These are phyloP conservation scores for Aspergillus ustus DNA, from an alignment of 2,329 filamentous ascomycete species.

Conservation along the genomic window DNA sequence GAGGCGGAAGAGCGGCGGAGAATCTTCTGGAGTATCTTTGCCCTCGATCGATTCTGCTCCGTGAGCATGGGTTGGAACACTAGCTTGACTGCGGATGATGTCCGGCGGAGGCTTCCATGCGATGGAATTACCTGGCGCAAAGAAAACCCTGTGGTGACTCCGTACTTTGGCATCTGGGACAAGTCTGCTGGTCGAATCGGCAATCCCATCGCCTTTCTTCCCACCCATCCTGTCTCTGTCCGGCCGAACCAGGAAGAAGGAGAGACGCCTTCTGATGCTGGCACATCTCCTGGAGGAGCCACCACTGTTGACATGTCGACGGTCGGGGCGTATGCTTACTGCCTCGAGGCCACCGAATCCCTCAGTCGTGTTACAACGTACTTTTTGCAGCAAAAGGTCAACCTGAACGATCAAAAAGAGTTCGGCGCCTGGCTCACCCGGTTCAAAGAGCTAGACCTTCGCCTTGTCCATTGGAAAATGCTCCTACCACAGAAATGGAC, in stretches of 20 bases:
- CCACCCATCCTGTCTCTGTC: slow-evolving; percentile 23
- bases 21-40: slow-evolving; percentile 51
- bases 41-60: slow-evolving; percentile 41
- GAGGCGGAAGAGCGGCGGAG: slow-evolving; percentile 46
- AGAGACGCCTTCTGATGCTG: slow-evolving; percentile 7
- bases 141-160: slow-evolving; percentile 45
- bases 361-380: slow-evolving; percentile 52
- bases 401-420: slow-evolving; percentile 46
- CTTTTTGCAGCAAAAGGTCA: slow-evolving; percentile 51
- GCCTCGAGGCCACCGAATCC: slow-evolving; percentile 54
- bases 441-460: slow-evolving; percentile 55
- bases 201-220: slow-evolving; percentile 46
- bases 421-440: slow-evolving; percentile 52
- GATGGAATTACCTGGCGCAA: slow-evolving; percentile 51
- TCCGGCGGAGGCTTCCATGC: slow-evolving; percentile 44
- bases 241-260: neutral
- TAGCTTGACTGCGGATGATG: slow-evolving; percentile 43
- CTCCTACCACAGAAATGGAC: slow-evolving; percentile 51
- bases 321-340: slow-evolving; percentile 54
- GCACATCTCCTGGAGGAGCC: slow-evolving; percentile 15
- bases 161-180: slow-evolving; percentile 55
- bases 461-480: slow-evolving; percentile 55
- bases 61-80: slow-evolving; percentile 46
- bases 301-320: slow-evolving; percentile 42
- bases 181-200: slow-evolving; percentile 45